Evolutionary conservation across 768 basidiomycete genomes (phyloP), one percentile per base, ranked within the genome.

Genomic region (Amanita subjunquillea): DNA sequence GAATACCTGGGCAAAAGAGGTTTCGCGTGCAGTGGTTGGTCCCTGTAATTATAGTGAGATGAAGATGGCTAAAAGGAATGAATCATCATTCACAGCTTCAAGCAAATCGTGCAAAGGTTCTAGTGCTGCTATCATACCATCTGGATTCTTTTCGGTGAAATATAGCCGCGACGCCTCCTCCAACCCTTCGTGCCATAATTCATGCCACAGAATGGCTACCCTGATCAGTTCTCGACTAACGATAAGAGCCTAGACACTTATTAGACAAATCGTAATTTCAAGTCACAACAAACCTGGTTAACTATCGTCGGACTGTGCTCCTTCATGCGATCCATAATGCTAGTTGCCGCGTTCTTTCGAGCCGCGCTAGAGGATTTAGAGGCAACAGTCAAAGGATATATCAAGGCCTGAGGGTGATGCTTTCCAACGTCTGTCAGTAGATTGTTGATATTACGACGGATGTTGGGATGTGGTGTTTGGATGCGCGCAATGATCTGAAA

Each of bases 181-280:
- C 20, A 99, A 73, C 15, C 91, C 93, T 69, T 99, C 96, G 60
- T 97, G 93, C 96, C 96, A 99, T 57, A 93, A 73, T 65, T 99
- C 96, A 59, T 98, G 94, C 96, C 96, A 99, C 9, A 99, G 72
- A 55, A 99, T 98, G 6, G 96, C 95, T 6, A 98, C 91, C 17
- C 96, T 85, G 54, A 98, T 97, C 36, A 99, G 77, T 64, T 99
- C 96, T 29, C 88, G 83, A 63, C 91, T 91, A 66, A 99, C 91
- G 23, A 95, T 64, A 43, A 85, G 71, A 8, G 93, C 94, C 82
- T 92, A 55, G 9, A n/a, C 30, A 44, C 4, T 38, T 55, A 20
- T 47, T 38, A n/a, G 43, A 10, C 13, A 38, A 39, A 27, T 23
- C 47, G 22, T 52, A 56, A 49, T n/a, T 29, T 15, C 10, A 30